A percentile compares a stretch with the other conserved stretches of the same genome.
These are phyloP conservation scores for Lobosporangium transversale DNA, from an alignment of 192 early-diverging fungal genomes.

Conservation along the genomic window DNA sequence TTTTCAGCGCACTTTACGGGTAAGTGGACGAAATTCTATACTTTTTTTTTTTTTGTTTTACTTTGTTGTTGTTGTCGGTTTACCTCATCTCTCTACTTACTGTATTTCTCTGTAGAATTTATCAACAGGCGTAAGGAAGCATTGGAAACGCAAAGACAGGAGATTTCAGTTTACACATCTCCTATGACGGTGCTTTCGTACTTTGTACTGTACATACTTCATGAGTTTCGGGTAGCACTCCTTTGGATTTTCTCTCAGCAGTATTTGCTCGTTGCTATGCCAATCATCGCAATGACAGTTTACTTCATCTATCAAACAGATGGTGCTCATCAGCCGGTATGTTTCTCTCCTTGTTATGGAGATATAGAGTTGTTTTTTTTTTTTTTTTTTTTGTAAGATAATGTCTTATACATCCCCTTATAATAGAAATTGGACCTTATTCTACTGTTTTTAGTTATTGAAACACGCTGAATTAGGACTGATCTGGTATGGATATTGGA, in stretches of 20 bases:
- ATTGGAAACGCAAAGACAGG: constrained; percentile 48
- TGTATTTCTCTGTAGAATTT: constrained; percentile 37
- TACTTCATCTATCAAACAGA: constrained; percentile 59
- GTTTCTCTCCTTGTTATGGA: constrained; percentile 1
- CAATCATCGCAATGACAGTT: constrained; percentile 22
- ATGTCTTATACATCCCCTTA: no score
- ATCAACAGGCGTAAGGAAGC: constrained; percentile 48
- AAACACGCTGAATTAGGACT: constrained; percentile 65
- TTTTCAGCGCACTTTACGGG: constrained; percentile 43
- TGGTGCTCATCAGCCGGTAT: constrained; percentile 66
- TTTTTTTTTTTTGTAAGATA: constrained; percentile 1
- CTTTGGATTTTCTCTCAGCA: constrained; percentile 51
- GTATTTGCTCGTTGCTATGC: constrained; percentile 42
- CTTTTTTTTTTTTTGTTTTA: not conserved
- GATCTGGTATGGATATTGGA: constrained; percentile 91
- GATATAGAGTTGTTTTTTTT: no score
- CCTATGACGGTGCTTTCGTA: constrained; percentile 55
- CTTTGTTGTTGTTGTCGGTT: no score
- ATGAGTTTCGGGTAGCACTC: constrained; percentile 46
- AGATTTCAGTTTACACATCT: constrained; percentile 57
- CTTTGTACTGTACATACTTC: constrained; percentile 51
- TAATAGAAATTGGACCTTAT: no score
- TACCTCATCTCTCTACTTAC: not conserved
- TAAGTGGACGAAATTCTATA: not conserved
- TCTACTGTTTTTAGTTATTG: constrained; percentile 51